Evolutionary conservation across 805 yeast species (phyloP).

Genomic region (Phaffomyces antillensis): DNA sequence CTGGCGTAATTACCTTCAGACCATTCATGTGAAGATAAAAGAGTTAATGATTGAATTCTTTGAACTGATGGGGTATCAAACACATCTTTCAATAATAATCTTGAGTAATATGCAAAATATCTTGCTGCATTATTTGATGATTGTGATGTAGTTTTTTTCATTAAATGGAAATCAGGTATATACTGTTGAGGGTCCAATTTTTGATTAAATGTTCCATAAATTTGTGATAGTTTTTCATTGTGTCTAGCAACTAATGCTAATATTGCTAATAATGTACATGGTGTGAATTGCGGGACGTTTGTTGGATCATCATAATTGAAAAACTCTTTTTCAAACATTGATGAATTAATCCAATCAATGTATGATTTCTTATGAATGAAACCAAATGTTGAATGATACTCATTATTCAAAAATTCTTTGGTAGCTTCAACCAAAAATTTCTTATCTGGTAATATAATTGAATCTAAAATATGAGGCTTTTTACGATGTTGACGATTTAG

Average conservation of each 20-base stretch:
- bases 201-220: slow-evolving; percentile 29
- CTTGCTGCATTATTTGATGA: slow-evolving; percentile 28
- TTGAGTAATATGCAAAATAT: slow-evolving; percentile 35
- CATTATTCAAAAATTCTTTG: slow-evolving; percentile 7
- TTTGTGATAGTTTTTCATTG: slow-evolving; percentile 23
- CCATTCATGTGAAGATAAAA: slow-evolving; percentile 36
- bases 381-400: slow-evolving; percentile 8
- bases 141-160: not conserved
- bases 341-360: slow-evolving; percentile 6
- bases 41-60: slow-evolving; percentile 30
- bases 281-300: slow-evolving; percentile 9
- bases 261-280: slow-evolving; percentile 25
- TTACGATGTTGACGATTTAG: slow-evolving; percentile 6
- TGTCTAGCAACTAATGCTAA: slow-evolving; percentile 31
- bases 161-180: slow-evolving; percentile 17
- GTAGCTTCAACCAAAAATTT: slow-evolving; percentile 1
- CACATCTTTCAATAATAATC: slow-evolving; percentile 25
- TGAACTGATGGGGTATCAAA: slow-evolving; percentile 34
- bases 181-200: slow-evolving; percentile 23
- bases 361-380: slow-evolving; percentile 9
- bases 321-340: slow-evolving; percentile 7
- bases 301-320: slow-evolving; percentile 14
- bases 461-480: slow-evolving; percentile 8
- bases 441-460: slow-evolving; percentile 10
- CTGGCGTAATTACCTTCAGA: slow-evolving; percentile 32